A percentile compares a stretch with the other conserved stretches of the same genome.
Evolutionary conservation across 768 basidiomycete species (phyloP).

Genomic region (Lentinula boryana): DNA sequence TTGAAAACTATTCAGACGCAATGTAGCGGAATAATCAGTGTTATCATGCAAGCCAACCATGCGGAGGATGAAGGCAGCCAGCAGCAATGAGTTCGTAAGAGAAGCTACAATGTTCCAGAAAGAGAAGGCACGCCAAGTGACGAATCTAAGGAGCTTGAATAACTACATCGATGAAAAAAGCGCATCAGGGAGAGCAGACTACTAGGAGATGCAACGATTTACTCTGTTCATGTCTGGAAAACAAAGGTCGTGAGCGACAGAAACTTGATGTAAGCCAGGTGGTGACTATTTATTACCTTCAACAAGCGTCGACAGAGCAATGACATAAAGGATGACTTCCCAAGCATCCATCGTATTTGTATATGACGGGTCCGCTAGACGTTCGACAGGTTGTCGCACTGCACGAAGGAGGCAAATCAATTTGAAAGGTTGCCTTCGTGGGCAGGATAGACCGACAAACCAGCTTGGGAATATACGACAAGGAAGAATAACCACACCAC

Average conservation of each 20-base stretch:
- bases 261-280: not conserved
- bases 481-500: constrained; percentile 75
- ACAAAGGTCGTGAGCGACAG: not conserved
- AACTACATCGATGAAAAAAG: constrained; percentile 35
- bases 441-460: constrained; percentile 27
- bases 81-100: constrained; percentile 66
- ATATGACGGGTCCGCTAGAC: constrained; percentile 44
- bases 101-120: constrained; percentile 75
- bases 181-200: not conserved
- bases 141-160: constrained; percentile 64
- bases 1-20: constrained; percentile 75
- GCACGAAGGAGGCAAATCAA: constrained; percentile 1
- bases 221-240: constrained; percentile 52
- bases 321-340: constrained; percentile 75
- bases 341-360: constrained; percentile 59
- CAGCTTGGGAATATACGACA: constrained; percentile 77
- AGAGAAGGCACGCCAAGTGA: constrained; percentile 74
- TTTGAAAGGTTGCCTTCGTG: not conserved
- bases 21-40: constrained; percentile 25
- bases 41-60: constrained; percentile 44
- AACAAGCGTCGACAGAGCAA: constrained; percentile 70
- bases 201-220: constrained; percentile 3
- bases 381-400: constrained; percentile 78
- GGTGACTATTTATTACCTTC: constrained; percentile 59
- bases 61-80: constrained; percentile 71